phyloP scores from a whole-genome alignment of 2,329 filamentous ascomycete species.

The Purpureocillium lavendulum region DNA sequence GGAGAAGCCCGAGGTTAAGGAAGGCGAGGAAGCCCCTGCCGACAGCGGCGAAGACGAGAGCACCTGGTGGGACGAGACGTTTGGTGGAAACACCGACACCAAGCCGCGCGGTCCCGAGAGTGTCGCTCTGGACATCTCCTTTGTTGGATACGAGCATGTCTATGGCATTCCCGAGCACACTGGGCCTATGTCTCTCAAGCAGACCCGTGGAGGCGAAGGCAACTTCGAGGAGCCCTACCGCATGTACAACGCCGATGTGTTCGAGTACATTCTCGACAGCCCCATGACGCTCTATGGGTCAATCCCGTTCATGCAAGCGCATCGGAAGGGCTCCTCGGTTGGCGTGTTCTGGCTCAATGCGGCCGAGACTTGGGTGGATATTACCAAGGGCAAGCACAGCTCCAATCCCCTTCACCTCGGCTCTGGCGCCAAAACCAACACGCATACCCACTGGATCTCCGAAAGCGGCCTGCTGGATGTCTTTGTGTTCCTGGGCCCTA shows the following conservation, averaged over 20 bases:
- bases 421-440: conserved; percentile 59
- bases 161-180: conserved; percentile 93
- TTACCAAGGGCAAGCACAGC: conserved; percentile 68
- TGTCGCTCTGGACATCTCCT: conserved; percentile 82
- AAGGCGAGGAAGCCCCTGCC: conserved; percentile 39
- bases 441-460: conserved; percentile 94
- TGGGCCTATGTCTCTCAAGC: conserved; percentile 76
- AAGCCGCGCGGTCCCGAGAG: conserved; percentile 96
- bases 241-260: conserved; percentile 93
- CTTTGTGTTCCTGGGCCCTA: conserved; percentile 90
- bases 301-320: conserved; percentile 96
- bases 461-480: conserved; percentile 84
- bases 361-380: conserved; percentile 95
- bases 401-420: conserved; percentile 74
- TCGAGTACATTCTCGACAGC: conserved; percentile 94
- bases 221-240: conserved; percentile 86
- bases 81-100: conserved; percentile 88
- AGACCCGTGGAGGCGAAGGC: conserved; percentile 81
- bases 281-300: conserved; percentile 98
- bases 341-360: conserved; percentile 97
- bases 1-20: conserved; percentile 52
- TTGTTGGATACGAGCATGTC: conserved; percentile 85
- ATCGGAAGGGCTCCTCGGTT: conserved; percentile 86
- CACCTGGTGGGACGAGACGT: conserved; percentile 97
- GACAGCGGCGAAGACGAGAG: conserved; percentile 61